Percentiles rank a stretch among this genome's conserved stretches.
These are phyloP conservation scores for Blastobotrys chiropterorum DNA, from an alignment of 805 yeast genomes.

Conservation along the genomic window DNA sequence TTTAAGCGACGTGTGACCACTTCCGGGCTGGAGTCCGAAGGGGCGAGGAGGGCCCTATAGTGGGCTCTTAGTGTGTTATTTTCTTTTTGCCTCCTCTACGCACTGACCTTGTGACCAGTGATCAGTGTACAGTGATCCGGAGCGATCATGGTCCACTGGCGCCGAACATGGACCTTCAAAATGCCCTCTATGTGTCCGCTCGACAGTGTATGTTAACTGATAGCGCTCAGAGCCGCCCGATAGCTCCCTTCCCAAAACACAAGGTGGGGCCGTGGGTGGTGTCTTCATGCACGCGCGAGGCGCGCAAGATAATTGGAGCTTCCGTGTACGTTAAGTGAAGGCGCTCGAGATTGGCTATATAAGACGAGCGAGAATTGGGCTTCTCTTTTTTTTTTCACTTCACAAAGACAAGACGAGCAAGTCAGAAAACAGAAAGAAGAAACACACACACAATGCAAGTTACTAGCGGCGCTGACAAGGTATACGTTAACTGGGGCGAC, in stretches of 20 bases:
- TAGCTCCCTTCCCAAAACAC: neutral
- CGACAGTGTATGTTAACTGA: neutral
- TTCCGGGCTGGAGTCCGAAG: too few species aligned
- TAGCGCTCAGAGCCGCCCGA: neutral
- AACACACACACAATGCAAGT: neutral
- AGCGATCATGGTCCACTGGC: too few species aligned
- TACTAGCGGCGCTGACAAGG: conserved; percentile 20
- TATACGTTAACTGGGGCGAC: conserved; percentile 25
- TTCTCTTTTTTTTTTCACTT: too few species aligned
- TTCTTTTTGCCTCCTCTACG: too few species aligned
- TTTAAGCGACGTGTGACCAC: neutral
- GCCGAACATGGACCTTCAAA: neutral
- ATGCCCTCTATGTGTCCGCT: neutral
- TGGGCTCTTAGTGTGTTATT: too few species aligned
- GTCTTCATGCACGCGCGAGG: neutral
- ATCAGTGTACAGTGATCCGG: too few species aligned
- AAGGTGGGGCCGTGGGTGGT: neutral
- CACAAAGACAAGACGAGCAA: neutral
- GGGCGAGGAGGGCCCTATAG: too few species aligned
- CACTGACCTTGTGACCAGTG: too few species aligned
- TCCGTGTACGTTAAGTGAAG: conserved; percentile 2
- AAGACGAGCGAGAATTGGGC: neutral
- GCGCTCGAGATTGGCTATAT: neutral
- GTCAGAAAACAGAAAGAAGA: neutral
- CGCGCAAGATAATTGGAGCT: neutral